Percentiles rank a stretch among this genome's conserved stretches.
Conservation (phyloP, 2,329 filamentous ascomycete species). For the Monosporascus sp. region DNA sequence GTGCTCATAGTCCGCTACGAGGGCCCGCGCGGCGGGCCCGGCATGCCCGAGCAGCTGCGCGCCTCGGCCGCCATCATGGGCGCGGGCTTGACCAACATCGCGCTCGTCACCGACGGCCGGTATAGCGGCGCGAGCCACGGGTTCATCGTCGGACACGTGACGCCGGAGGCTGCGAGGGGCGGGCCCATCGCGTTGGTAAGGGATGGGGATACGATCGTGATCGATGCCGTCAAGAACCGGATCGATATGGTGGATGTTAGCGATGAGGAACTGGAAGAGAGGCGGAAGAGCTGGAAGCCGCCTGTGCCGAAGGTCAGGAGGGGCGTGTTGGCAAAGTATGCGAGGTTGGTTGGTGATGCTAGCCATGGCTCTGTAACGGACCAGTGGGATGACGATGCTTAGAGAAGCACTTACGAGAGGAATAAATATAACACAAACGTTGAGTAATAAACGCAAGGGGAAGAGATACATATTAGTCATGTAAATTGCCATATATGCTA, state of each 20-base stretch:
- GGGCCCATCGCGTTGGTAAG: conserved; percentile 80
- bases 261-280: conserved; percentile 63
- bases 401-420: not conserved
- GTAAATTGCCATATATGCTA: no score
- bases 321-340: conserved; percentile 87
- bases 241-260: conserved; percentile 60
- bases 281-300: conserved; percentile 63
- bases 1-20: conserved; percentile 92
- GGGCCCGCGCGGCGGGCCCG: conserved; percentile 86
- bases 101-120: conserved; percentile 85
- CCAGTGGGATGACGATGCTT: conserved; percentile 36
- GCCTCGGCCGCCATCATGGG: conserved; percentile 90
- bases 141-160: conserved; percentile 69
- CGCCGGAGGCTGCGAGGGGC: conserved; percentile 82
- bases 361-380: conserved; percentile 90
- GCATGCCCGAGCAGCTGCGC: conserved; percentile 93
- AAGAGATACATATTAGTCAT: not conserved
- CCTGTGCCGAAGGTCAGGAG: conserved; percentile 70
- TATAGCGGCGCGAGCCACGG: conserved; percentile 80
- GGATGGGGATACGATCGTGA: conserved; percentile 78
- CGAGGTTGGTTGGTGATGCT: conserved; percentile 79
- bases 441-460: not conserved
- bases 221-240: conserved; percentile 75
- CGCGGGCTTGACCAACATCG: conserved; percentile 79
- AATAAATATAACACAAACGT: not conserved